Conservation (phyloP, 169 alveolate genomes). For the Cryptosporidium canis region DNA sequence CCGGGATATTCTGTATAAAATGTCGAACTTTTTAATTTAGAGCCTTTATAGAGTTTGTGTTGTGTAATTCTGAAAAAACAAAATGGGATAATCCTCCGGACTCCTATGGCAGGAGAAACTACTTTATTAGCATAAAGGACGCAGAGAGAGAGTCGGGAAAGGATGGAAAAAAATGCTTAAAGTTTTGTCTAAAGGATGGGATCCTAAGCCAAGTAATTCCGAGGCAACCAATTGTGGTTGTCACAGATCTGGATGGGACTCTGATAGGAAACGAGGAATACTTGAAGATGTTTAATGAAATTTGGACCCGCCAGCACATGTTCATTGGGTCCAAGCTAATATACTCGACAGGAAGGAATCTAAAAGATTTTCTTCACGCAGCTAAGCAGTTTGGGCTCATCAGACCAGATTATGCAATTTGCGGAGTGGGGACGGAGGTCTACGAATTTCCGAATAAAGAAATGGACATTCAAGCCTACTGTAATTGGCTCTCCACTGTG, state of each 20-base stretch:
- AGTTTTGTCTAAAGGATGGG: constrained; percentile 38
- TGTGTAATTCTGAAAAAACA: constrained; percentile 15
- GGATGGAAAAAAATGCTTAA: background rate
- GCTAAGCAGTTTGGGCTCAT: constrained; percentile 69
- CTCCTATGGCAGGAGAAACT: constrained; percentile 1
- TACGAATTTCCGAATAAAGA: constrained; percentile 67
- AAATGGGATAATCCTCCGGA: constrained; percentile 70
- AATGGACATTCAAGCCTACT: background rate
- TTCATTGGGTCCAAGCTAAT: constrained; percentile 75
- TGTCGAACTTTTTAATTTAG: background rate
- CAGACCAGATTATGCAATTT: constrained; percentile 73
- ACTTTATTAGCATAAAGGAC: background rate
- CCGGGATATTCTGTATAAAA: background rate
- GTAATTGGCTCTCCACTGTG: background rate
- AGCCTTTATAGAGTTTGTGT: constrained; percentile 29
- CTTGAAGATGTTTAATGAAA: constrained; percentile 50
- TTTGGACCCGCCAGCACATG: constrained; percentile 73
- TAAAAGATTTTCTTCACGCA: constrained; percentile 74
- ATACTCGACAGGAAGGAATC: constrained; percentile 75
- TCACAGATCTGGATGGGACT: constrained; percentile 76
- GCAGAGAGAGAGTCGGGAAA: background rate
- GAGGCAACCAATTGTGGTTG: constrained; percentile 45
- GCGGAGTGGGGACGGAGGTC: constrained; percentile 76
- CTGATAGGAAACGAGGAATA: constrained; percentile 70
- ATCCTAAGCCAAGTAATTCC: background rate